Evolutionary conservation across 179 eudicot genomes (phyloP), one percentile per base, ranked within the genome.

Genomic region (Beta macrorhiza): DNA sequence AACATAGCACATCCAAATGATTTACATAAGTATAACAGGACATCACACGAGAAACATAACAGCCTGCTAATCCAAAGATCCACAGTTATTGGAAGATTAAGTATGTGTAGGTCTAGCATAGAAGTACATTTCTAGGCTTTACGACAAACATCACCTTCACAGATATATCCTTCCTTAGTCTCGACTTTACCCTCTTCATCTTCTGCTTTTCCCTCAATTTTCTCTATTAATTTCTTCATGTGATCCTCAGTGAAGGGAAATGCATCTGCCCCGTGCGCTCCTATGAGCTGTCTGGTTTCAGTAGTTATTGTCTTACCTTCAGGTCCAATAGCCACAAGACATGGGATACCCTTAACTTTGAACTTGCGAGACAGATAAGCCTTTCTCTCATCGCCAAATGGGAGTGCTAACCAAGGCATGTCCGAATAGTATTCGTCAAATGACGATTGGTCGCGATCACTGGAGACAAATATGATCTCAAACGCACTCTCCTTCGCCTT

Each of bases 321-420:
- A 19, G 94, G 92, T 19, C 91, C 91, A 6, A 94, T 81, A 13
- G 97, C 93, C 9, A 91, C 94, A 47, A 93, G 85, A 80, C 74
- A 87, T 0, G 98, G 98, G 83, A 94, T 94, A 5, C 98, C 97
- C 52, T 67, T 77, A 62, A 94, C 92, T 86, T 91, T 89, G 83
- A 93, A 94, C 42, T 47, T 67, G 2, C 89, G 90, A 51, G 86
- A 71, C 62, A 94, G 74, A 72, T 78, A 72, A 15, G 83, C 25
- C 88, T 90, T 87, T 79, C 98, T 88, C 16, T 78, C 79, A 57
- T 94, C 98, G 0, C 88, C 92, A 71, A 90, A 89, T 32, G 97
- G 98, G 65, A 95, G 83, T 49, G 97, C 93, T 57, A 93, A 82
- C 98, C 98, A 93, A 15, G 98, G 98, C 97, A 93, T 95, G 53